phyloP scores from a whole-genome alignment of 129 eudicot species.

The Kitagawia praeruptora region DNA sequence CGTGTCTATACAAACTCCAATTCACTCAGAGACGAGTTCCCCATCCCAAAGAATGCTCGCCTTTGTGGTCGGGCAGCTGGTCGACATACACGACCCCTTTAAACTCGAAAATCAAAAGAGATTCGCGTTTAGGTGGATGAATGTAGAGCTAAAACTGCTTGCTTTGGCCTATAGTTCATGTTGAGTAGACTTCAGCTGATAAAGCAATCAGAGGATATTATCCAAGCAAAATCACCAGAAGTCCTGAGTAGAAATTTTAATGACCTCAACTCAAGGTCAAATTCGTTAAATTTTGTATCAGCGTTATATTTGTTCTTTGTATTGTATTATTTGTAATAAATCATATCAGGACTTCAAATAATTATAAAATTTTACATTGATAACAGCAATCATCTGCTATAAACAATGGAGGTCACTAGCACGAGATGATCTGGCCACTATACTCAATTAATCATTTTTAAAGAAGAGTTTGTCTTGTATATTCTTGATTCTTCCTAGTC shows the following conservation, averaged over 20 bases:
- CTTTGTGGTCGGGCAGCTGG: conserved; percentile 80
- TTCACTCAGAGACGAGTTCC: conserved; percentile 77
- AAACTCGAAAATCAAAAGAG: conserved; percentile 9
- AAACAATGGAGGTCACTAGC: not conserved
- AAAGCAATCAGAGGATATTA: not conserved
- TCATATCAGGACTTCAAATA: not conserved
- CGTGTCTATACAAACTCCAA: conserved; percentile 68
- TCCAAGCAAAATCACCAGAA: not conserved
- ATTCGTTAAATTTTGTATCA: not conserved
- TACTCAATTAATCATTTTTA: no score
- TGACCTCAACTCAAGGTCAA: conserved; percentile 7
- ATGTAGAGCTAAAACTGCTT: conserved; percentile 8
- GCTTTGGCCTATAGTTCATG: not conserved
- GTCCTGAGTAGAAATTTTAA: not conserved
- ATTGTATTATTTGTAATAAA: not conserved
- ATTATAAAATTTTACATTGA: not conserved
- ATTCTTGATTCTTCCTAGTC: no score
- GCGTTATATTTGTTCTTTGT: not conserved
- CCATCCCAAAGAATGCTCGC: conserved; percentile 82
- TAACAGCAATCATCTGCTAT: not conserved
- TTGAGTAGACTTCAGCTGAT: not conserved
- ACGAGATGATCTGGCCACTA: not conserved
- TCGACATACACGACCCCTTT: conserved; percentile 68
- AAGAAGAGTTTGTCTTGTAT: no score
- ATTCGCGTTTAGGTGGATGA: not conserved